Conservation (phyloP, 768 basidiomycete species). For the Agrocybe pediades region DNA sequence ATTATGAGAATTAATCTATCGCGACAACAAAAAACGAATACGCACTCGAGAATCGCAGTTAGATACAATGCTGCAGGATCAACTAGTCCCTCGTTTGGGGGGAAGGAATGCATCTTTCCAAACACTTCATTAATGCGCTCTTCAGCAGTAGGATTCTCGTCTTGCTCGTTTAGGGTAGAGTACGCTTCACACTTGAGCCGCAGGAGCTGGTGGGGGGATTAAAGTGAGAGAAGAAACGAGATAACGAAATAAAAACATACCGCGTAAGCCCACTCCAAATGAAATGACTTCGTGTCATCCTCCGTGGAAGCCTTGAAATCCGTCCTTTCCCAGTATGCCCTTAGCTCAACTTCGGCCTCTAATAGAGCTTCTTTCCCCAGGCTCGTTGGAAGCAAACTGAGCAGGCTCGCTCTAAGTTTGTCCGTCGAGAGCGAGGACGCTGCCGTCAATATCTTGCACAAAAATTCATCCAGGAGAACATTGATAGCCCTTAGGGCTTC, state of each 20-base stretch:
- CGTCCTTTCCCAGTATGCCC: conserved; percentile 86
- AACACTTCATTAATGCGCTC: conserved; percentile 64
- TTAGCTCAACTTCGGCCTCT: conserved; percentile 90
- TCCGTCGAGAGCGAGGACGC: conserved; percentile 74
- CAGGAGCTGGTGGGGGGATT: conserved; percentile 53
- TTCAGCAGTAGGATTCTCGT: conserved; percentile 73
- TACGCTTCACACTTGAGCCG: conserved; percentile 88
- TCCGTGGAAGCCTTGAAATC: conserved; percentile 39
- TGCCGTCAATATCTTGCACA: conserved; percentile 68
- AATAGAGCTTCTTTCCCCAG: conserved; percentile 90
- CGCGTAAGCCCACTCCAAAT: conserved; percentile 76
- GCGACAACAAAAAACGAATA: conserved; percentile 23
- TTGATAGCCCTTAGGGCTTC: conserved; percentile 83
- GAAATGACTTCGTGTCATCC: conserved; percentile 60
- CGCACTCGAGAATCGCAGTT: conserved; percentile 92
- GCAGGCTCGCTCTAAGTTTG: conserved; percentile 69
- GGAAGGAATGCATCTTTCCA: conserved; percentile 45
- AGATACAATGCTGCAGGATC: conserved; percentile 88
- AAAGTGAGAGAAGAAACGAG: conserved; percentile 7
- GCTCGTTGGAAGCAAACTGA: conserved; percentile 73
- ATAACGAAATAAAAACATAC: conserved; percentile 35
- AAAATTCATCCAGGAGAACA: conserved; percentile 80
- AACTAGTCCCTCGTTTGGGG: conserved; percentile 58
- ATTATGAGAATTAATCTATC: conserved; percentile 26
- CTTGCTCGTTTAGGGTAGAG: conserved; percentile 79